Percentiles rank a stretch among this genome's conserved stretches.
Evolutionary conservation across 2,329 filamentous ascomycete genomes (phyloP).

Genomic region (Dactylellina sp.): DNA sequence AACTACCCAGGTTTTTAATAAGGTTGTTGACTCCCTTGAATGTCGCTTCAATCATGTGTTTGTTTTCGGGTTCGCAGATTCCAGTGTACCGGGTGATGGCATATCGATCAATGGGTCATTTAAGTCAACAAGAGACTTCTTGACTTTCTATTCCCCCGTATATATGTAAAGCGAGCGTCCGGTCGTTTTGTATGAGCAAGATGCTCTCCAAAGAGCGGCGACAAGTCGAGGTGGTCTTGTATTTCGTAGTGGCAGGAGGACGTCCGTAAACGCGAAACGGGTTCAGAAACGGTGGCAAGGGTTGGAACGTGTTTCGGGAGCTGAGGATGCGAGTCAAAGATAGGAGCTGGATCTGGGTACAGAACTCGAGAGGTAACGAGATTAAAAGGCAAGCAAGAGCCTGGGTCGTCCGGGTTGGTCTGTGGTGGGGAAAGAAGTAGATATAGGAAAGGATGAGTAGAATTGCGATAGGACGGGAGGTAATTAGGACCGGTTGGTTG

Average conservation of each 20-base stretch:
- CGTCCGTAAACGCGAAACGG: constrained; percentile 16
- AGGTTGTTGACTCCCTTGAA: background rate
- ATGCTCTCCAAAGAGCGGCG: too few species aligned
- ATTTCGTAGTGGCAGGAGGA: background rate
- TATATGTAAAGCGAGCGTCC: background rate
- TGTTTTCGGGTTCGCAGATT: constrained; percentile 13
- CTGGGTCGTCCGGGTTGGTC: background rate
- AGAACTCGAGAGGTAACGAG: background rate
- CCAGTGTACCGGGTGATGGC: constrained; percentile 19
- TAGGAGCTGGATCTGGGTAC: background rate
- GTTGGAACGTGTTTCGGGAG: constrained; percentile 11
- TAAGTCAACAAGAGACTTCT: background rate
- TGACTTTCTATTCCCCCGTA: background rate
- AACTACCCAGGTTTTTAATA: background rate
- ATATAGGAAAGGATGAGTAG: background rate
- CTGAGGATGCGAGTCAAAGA: too few species aligned
- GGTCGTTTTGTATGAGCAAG: too few species aligned
- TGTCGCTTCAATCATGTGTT: constrained; percentile 30
- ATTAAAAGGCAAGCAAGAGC: background rate
- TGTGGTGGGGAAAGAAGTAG: background rate
- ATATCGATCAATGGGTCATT: constrained; percentile 43
- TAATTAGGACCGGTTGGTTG: background rate
- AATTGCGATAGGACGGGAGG: background rate
- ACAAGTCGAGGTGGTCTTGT: background rate
- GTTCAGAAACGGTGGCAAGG: constrained; percentile 5